Conservation (phyloP, 2,329 filamentous ascomycete genomes). For the Coniochaeta sp. region DNA sequence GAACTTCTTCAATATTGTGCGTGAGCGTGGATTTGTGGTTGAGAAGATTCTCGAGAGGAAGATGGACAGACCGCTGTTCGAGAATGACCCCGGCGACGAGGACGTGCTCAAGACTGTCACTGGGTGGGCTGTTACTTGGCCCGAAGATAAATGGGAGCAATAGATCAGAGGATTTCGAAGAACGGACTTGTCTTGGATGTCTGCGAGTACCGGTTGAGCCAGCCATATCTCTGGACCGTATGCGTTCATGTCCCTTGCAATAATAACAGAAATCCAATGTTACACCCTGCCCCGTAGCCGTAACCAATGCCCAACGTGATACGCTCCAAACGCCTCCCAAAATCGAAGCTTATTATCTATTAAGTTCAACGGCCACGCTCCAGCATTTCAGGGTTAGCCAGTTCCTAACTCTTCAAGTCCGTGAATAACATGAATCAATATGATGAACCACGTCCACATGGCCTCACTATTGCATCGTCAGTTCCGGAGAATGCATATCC, state of each 20-base stretch:
- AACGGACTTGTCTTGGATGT: not conserved
- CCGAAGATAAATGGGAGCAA: constrained; percentile 24
- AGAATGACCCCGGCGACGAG: constrained; percentile 79
- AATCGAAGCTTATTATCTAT: not conserved
- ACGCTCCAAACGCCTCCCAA: not conserved
- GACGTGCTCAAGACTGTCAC: constrained; percentile 74
- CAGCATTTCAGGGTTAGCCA: not conserved
- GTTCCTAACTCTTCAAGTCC: not conserved
- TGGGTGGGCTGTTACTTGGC: constrained; percentile 68
- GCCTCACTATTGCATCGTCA: not conserved
- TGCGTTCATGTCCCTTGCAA: not conserved
- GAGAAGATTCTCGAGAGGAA: constrained; percentile 74
- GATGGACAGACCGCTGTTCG: constrained; percentile 83
- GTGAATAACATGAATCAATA: not conserved
- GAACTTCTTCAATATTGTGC: constrained; percentile 74
- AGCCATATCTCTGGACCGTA: not conserved
- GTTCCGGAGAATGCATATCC: not conserved
- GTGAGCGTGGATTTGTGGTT: constrained; percentile 63
- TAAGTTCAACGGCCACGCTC: not conserved
- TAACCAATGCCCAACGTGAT: not conserved
- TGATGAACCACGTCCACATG: not conserved
- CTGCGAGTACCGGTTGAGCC: not conserved
- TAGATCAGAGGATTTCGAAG: not conserved
- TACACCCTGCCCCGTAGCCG: not conserved
- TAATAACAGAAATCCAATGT: not conserved